Base-by-base conservation (phyloP, 768 basidiomycete genomes). In the Naganishia vaughanmartiniae region DNA sequence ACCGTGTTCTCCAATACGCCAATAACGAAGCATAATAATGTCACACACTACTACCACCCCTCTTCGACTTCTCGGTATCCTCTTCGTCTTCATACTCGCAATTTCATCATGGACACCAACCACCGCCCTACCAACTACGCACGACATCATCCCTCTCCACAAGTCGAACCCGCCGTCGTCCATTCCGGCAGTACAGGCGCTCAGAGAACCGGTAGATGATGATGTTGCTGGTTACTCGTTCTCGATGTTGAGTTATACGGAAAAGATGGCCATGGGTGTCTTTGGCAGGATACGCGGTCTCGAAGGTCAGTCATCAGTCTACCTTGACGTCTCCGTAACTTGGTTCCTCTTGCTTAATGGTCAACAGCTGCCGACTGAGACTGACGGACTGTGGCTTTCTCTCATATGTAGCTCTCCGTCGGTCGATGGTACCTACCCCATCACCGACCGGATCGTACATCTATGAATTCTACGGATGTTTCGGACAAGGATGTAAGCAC, bases 391-490 rank as follows among this genome's bases (percentile, higher is more conserved):
- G 36, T 12, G 6, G 12, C 36, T 36, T 36, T 36, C 36, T 36
- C 12, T 34, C 28, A 11, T 28, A 17, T 28, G n/a, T 28, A 60
- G 58, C 58, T 1, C 58, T 60, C 14, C 58, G 58, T 11, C 58
- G 58, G 17, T 60, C 34, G 17, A 60, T 60, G 58, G 24, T 60
- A 9, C 58, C 58, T 26, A 60, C 36, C 5, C 58, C 58, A n/a
- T 60, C 58, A 12, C 58, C 58, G 4, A 60, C 34, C 11, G 58
- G 58, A 21, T n/a, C 58, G 11, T 60, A 60, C 58, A 60, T 60
- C 24, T 60, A 60, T 28, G 58, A 60, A 28, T 60, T 60, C 58
- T 60, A 42, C 58, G 58, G 58, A 39, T 60, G 58, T 21, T 60
- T 60, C 39, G 58, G 58, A 21, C 58, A 42, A 45, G 58, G 58